Conservation (phyloP, 768 basidiomycete genomes). For the Paxillus rubicundulus region DNA sequence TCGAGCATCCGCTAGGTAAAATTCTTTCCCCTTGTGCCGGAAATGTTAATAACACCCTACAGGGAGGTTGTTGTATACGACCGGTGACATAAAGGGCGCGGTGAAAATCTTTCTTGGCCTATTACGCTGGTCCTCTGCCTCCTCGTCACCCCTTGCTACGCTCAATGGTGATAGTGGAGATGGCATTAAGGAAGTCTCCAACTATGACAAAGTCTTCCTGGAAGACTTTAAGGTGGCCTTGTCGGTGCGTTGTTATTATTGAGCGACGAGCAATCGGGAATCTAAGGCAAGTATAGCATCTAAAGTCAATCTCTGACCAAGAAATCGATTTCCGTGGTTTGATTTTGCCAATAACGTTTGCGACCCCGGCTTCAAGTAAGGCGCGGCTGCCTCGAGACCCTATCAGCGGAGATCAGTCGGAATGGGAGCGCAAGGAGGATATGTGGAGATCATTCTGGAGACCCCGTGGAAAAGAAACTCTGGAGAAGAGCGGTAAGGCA, state of each 20-base stretch:
- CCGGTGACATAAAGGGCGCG: constrained; percentile 78
- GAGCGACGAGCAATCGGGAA: not conserved
- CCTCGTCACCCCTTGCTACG: constrained; percentile 16
- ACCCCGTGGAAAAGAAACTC: constrained; percentile 48
- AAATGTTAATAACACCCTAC: constrained; percentile 4
- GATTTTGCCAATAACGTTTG: constrained; percentile 66
- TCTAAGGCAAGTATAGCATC: constrained; percentile 53
- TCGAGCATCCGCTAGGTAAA: constrained; percentile 78
- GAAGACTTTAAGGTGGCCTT: constrained; percentile 91
- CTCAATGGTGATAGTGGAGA: constrained; percentile 16
- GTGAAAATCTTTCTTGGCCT: constrained; percentile 75
- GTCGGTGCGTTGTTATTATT: constrained; percentile 47
- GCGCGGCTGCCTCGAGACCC: constrained; percentile 56
- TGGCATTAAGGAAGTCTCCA: constrained; percentile 30
- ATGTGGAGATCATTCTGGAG: constrained; percentile 64
- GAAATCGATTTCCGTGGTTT: constrained; percentile 44
- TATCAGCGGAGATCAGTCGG: constrained; percentile 38
- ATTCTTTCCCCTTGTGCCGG: not conserved
- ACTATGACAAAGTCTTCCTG: constrained; percentile 66
- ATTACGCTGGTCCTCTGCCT: constrained; percentile 46
- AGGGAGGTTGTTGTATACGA: constrained; percentile 88
- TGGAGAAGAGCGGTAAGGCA: constrained; percentile 57
- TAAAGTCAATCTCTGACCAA: constrained; percentile 55
- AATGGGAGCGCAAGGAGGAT: constrained; percentile 67
- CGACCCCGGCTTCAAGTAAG: constrained; percentile 52